Conservation (phyloP, 2,329 filamentous ascomycete genomes). For the Fusarium sororula region DNA sequence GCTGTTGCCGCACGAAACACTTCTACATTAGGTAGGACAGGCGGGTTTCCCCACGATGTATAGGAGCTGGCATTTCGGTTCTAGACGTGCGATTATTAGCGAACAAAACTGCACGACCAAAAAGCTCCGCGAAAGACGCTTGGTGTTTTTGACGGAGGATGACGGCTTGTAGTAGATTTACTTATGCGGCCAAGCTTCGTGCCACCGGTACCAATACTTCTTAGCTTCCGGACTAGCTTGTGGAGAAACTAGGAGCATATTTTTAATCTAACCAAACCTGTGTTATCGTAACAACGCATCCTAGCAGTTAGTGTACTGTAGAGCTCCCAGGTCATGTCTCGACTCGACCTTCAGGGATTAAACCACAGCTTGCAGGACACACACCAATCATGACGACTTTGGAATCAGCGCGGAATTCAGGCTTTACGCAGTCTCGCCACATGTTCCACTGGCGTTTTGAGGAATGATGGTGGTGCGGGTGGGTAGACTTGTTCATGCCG, state of each 20-base stretch:
- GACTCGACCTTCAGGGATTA: neutral
- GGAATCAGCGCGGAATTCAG: neutral
- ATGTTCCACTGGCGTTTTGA: conserved; percentile 3
- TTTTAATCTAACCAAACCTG: neutral
- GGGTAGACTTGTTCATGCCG: conserved; percentile 5
- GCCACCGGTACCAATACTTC: neutral
- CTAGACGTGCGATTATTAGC: neutral
- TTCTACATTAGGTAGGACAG: neutral
- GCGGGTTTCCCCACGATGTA: neutral
- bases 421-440: conserved; percentile 9
- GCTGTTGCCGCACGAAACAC: neutral
- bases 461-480: conserved; percentile 9
- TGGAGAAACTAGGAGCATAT: neutral
- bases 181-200: conserved; percentile 2
- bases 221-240: conserved; percentile 13
- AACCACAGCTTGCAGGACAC: neutral
- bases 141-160: neutral
- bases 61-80: neutral
- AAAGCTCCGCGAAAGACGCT: neutral
- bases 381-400: conserved; percentile 11
- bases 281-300: neutral
- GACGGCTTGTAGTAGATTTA: neutral
- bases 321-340: conserved; percentile 1
- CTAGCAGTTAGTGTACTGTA: neutral
- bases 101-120: neutral